phyloP scores from a whole-genome alignment of 2,329 filamentous ascomycete species.

The Elsinoe batatas region DNA sequence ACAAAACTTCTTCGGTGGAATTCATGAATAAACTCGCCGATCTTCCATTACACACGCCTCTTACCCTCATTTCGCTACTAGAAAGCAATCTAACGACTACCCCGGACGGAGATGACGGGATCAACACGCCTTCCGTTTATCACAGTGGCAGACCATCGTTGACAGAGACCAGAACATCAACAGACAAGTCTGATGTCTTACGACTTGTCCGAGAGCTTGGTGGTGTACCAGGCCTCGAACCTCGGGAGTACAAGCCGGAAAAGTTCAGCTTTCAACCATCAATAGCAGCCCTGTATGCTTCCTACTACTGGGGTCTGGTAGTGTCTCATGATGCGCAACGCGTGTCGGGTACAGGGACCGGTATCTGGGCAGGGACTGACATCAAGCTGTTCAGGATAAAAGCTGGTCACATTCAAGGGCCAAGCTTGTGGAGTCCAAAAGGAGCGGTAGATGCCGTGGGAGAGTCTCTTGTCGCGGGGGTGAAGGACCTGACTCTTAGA shows the following conservation, averaged over 20 bases:
- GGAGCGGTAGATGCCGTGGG: conserved; percentile 91
- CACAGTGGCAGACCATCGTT: conserved; percentile 29
- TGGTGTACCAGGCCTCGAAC: conserved; percentile 40
- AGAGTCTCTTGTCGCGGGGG: conserved; percentile 33
- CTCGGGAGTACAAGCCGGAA: conserved; percentile 60
- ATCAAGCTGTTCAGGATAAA: conserved; percentile 87
- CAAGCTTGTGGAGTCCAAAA: conserved; percentile 65
- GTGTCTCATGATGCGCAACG: conserved; percentile 86
- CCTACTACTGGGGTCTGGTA: conserved; percentile 72
- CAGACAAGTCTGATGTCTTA: conserved; percentile 14
- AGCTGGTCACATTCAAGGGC: conserved; percentile 68
- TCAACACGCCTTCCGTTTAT: conserved; percentile 32
- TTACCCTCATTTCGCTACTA: conserved; percentile 62
- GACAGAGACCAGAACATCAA: background rate
- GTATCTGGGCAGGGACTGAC: conserved; percentile 85
- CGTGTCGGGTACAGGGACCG: conserved; percentile 66
- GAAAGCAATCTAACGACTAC: conserved; percentile 28
- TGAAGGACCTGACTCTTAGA: conserved; percentile 12
- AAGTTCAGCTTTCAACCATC: conserved; percentile 65
- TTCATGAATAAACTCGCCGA: conserved; percentile 87
- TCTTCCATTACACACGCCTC: conserved; percentile 73
- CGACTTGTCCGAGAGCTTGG: conserved; percentile 37
- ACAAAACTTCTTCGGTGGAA: conserved; percentile 30
- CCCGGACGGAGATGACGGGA: conserved; percentile 15
- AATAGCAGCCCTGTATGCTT: conserved; percentile 94